Evolutionary conservation across 2,329 filamentous ascomycete species (phyloP).

Genomic region (Trematosphaeria pertusa): DNA sequence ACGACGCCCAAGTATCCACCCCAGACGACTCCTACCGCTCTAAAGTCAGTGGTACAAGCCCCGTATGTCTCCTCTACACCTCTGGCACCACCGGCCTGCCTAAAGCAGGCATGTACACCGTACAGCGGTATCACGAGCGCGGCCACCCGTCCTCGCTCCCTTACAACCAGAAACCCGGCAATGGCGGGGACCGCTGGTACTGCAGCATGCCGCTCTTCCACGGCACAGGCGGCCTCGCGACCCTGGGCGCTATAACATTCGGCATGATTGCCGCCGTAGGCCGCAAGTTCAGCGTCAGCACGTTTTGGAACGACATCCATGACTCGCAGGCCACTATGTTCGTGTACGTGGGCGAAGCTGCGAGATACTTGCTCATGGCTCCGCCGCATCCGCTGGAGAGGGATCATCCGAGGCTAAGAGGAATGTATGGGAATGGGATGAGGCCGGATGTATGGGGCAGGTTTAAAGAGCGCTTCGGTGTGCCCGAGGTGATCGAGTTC

Average conservation of each 20-base stretch:
- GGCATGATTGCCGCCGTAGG: constrained; percentile 64
- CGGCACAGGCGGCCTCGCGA: constrained; percentile 69
- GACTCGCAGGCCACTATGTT: constrained; percentile 72
- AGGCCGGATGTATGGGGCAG: constrained; percentile 71
- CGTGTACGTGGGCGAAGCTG: constrained; percentile 78
- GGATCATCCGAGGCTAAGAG: constrained; percentile 60
- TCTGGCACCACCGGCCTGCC: constrained; percentile 77
- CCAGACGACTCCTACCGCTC: constrained; percentile 63
- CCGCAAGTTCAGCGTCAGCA: constrained; percentile 69
- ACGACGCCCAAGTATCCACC: constrained; percentile 32
- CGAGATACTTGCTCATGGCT: constrained; percentile 73
- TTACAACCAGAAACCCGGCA: constrained; percentile 45
- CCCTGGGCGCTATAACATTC: constrained; percentile 56
- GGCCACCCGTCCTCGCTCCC: constrained; percentile 42
- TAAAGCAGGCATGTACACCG: constrained; percentile 55
- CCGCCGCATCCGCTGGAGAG: constrained; percentile 67
- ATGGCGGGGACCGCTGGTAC: constrained; percentile 68
- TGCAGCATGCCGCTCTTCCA: constrained; percentile 80
- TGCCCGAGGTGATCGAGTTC: constrained; percentile 72
- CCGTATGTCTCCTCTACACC: constrained; percentile 73
- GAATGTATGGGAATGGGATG: constrained; percentile 71
- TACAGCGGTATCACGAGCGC: constrained; percentile 38
- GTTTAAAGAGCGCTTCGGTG: constrained; percentile 68
- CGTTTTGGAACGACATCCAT: constrained; percentile 75
- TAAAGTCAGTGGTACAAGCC: constrained; percentile 58